These are phyloP conservation scores for Pseudogymnoascus sp. DNA, from an alignment of 2,329 filamentous ascomycete species.

Conservation along the genomic window DNA sequence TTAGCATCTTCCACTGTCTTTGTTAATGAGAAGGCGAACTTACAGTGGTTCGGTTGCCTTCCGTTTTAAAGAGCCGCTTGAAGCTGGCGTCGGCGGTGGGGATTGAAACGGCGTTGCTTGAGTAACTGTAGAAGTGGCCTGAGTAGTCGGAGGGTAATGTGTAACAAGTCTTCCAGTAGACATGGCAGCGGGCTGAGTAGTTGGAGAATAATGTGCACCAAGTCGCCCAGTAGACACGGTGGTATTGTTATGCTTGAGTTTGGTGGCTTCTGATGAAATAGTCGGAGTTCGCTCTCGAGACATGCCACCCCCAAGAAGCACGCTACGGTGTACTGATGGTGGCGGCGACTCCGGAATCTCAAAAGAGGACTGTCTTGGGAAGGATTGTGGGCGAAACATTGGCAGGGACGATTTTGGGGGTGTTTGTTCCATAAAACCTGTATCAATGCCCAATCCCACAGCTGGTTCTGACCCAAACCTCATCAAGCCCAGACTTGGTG, in stretches of 20 bases:
- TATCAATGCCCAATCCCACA: neutral
- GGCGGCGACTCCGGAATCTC: neutral
- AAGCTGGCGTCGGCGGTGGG: neutral
- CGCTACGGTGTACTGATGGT: neutral
- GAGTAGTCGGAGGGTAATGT: neutral
- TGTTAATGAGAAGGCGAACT: neutral
- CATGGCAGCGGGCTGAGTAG: neutral
- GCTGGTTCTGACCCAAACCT: neutral
- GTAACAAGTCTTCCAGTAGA: neutral
- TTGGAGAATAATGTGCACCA: neutral
- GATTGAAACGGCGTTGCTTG: neutral
- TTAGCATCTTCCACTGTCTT: neutral
- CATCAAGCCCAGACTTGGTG: neutral
- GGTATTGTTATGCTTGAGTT: neutral
- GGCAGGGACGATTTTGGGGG: neutral
- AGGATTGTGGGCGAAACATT: neutral
- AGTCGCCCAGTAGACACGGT: neutral
- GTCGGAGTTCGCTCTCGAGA: neutral
- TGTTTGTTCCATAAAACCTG: neutral
- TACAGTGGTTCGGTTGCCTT: neutral
- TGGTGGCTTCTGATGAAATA: neutral
- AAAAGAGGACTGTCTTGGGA: neutral
- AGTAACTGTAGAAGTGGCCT: neutral
- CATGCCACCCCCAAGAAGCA: neutral
- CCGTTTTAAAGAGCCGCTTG: neutral